phyloP scores from a whole-genome alignment of 148 eudicot genomes.

The Heliosperma pusillum region DNA sequence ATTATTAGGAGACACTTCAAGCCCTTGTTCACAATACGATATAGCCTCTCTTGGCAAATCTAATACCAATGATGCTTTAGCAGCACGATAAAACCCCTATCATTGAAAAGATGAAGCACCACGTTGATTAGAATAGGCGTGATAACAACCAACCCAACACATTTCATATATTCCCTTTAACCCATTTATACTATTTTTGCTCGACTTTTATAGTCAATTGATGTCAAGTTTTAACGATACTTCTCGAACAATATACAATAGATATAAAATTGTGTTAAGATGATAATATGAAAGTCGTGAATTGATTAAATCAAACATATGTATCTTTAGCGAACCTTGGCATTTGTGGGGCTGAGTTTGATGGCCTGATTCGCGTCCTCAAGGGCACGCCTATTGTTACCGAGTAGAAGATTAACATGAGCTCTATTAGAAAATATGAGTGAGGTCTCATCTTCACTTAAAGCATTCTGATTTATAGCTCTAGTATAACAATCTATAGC shows the following conservation, averaged over 20 bases:
- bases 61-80: conserved; percentile 69
- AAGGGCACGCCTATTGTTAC: conserved; percentile 81
- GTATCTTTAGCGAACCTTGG: conserved; percentile 71
- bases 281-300: too few species aligned
- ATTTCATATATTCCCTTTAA: not conserved
- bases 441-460: conserved; percentile 67
- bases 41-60: conserved; percentile 66
- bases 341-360: conserved; percentile 61
- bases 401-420: conserved; percentile 79
- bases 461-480: conserved; percentile 80
- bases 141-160: not conserved
- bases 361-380: conserved; percentile 86
- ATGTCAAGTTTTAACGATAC: not conserved
- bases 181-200: not conserved
- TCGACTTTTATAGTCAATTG: not conserved
- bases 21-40: conserved; percentile 70
- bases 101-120: conserved; percentile 17
- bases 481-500: conserved; percentile 87
- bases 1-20: conserved; percentile 55
- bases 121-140: conserved; percentile 7
- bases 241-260: too few species aligned
- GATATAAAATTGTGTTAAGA: too few species aligned
- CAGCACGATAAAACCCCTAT: conserved; percentile 86
- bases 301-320: too few species aligned
- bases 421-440: conserved; percentile 78